Conservation (phyloP, 305 asterid genomes). For the Salvia sclarea region DNA sequence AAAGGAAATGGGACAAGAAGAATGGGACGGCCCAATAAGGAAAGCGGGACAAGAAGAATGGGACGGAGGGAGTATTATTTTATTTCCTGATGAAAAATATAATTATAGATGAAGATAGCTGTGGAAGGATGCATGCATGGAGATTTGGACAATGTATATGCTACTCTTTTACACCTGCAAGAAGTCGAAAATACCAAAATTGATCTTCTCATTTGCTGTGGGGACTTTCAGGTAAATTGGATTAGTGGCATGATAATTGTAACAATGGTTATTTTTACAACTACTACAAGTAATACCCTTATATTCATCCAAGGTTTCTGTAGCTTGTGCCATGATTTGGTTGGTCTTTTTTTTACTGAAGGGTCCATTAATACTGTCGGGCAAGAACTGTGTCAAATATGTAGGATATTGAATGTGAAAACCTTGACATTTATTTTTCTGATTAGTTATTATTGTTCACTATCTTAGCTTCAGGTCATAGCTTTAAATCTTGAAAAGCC, state of each 20-base stretch:
- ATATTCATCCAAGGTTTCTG: background rate
- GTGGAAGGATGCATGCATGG: constrained; percentile 99
- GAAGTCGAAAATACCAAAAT: constrained; percentile 68
- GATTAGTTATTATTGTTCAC: background rate
- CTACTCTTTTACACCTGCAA: constrained; percentile 73
- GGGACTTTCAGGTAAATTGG: constrained; percentile 83
- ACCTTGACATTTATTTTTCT: constrained; percentile 1
- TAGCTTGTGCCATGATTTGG: background rate
- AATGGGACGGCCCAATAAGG: too few species aligned
- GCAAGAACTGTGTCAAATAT: background rate
- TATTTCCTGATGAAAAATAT: constrained; percentile 6
- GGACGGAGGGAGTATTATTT: too few species aligned
- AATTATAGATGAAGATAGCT: constrained; percentile 81
- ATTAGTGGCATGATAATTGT: background rate
- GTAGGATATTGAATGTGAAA: background rate
- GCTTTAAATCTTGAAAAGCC: constrained; percentile 15
- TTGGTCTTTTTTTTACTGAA: background rate
- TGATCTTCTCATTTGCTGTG: constrained; percentile 93
- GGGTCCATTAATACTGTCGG: background rate
- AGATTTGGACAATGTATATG: constrained; percentile 83
- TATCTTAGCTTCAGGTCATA: constrained; percentile 8
- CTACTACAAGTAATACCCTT: background rate
- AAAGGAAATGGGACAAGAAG: too few species aligned
- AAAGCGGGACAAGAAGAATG: too few species aligned
- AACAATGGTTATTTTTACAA: background rate